These are phyloP conservation scores for Chiua sp. DNA, from an alignment of 1,284 basidiomycete species.

Conservation along the genomic window DNA sequence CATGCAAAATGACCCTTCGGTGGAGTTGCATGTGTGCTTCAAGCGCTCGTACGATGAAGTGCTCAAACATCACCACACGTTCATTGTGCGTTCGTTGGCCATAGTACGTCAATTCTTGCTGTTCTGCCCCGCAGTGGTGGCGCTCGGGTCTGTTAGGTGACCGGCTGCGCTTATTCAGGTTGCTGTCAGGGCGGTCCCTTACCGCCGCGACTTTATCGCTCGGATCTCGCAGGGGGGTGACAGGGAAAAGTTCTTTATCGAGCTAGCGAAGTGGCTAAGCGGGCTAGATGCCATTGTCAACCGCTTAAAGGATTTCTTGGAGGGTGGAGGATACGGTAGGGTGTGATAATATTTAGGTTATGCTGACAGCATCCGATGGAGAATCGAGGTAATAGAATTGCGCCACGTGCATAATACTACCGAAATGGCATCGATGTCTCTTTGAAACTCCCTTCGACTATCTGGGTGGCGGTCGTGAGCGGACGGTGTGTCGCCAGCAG, in stretches of 20 bases:
- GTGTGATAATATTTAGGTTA: constrained; percentile 38
- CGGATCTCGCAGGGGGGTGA: constrained; percentile 87
- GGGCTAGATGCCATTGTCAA: constrained; percentile 77
- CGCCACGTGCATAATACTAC: constrained; percentile 14
- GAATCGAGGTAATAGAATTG: constrained; percentile 29
- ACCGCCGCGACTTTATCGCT: constrained; percentile 84
- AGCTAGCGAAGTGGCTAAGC: constrained; percentile 81
- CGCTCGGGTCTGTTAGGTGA: constrained; percentile 2
- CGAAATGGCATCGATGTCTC: neutral
- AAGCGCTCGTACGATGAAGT: constrained; percentile 86
- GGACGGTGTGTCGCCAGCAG: constrained; percentile 2
- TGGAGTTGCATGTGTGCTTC: constrained; percentile 87
- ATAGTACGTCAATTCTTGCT: constrained; percentile 59
- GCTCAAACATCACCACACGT: constrained; percentile 84
- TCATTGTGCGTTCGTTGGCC: constrained; percentile 85
- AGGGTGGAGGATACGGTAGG: constrained; percentile 67
- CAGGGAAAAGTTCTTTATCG: constrained; percentile 72
- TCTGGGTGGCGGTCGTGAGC: neutral
- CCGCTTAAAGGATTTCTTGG: constrained; percentile 72
- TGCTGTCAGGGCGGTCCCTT: constrained; percentile 93
- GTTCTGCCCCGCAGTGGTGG: constrained; percentile 2
- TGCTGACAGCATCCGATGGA: constrained; percentile 15
- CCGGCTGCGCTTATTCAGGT: constrained; percentile 54
- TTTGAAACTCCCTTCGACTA: constrained; percentile 13
- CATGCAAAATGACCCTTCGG: constrained; percentile 69